Evolutionary conservation across 176 grass and related monocot species (phyloP).

Genomic region (Zizania latifolia): DNA sequence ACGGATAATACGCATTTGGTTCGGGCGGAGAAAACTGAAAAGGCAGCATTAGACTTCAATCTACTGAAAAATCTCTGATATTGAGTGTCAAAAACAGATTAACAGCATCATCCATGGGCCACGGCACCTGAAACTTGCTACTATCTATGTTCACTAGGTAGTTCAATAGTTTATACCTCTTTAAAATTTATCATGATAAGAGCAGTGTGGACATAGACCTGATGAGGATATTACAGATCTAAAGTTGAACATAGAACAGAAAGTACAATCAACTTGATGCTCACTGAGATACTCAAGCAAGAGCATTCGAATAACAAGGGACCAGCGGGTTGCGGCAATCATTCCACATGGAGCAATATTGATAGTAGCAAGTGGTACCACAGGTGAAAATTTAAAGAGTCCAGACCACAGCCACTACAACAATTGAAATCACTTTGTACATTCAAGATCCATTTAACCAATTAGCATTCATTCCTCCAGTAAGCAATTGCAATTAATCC

Average conservation of each 20-base stretch:
- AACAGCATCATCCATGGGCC: no score
- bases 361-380: constrained; percentile 10
- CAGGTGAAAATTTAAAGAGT: constrained; percentile 2
- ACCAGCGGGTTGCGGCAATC: background rate
- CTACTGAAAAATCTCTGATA: no score
- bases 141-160: background rate
- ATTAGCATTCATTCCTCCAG: background rate
- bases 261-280: background rate
- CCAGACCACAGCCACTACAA: background rate
- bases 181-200: background rate
- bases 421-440: constrained; percentile 1
- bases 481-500: constrained; percentile 3
- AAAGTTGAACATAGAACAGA: background rate
- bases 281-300: background rate
- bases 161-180: no score
- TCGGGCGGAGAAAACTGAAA: no score
- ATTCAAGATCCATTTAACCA: background rate
- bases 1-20: no score
- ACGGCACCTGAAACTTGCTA: no score
- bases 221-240: background rate
- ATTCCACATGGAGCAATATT: constrained; percentile 16
- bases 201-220: background rate
- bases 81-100: no score
- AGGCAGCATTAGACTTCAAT: no score
- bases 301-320: background rate